Base-by-base conservation (phyloP, 495 filamentous ascomycete species). In the Corynascus novoguineensis region DNA sequence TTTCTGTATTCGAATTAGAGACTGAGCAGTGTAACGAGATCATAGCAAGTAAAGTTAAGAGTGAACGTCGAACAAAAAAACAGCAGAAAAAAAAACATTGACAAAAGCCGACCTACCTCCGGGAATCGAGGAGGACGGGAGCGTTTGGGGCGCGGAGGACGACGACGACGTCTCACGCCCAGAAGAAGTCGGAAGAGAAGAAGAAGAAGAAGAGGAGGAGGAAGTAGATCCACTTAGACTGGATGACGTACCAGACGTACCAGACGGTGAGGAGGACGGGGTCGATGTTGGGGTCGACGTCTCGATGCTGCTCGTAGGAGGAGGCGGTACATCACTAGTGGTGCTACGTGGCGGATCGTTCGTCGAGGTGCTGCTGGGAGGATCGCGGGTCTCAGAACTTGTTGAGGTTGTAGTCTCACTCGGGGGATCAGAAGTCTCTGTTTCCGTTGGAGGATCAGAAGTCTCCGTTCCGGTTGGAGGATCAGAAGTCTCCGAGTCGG, bases 61-160 rank as follows among this genome's bases (percentile, higher is more conserved):
- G 1, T n/a, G n/a, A n/a, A n/a, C n/a, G 58, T 28, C 15, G 48
- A 58, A 17, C 22, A n/a, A 42, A 17, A n/a, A 49, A 41, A 54
- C 28, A 27, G 14, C 4, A 19, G 38, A n/a, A 1, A 35, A 15
- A 25, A 42, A 29, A 55, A 48, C 44, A n/a, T 52, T 51, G 41
- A 27, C 15, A 28, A 31, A 55, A n/a, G 53, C 47, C 41, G 45
- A 67, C 67, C 41, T 66, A 66, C 63, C 65, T 61, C 60, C 67
- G 35, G 61, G 32, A 37, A 53, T 49, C 27, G 60, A 59, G 40
- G 65, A 66, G 52, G 67, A 57, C 35, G 57, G 37, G 32, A 46
- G 25, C 11, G 60, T 49, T 34, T 41, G 29, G 6, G 35, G 12
- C 14, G 4, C 12, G 11, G 61, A 55, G 31, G 58, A 57, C 35